Evolutionary conservation across 1,139 yeast species (phyloP).

Genomic region (Pichia inconspicua): DNA sequence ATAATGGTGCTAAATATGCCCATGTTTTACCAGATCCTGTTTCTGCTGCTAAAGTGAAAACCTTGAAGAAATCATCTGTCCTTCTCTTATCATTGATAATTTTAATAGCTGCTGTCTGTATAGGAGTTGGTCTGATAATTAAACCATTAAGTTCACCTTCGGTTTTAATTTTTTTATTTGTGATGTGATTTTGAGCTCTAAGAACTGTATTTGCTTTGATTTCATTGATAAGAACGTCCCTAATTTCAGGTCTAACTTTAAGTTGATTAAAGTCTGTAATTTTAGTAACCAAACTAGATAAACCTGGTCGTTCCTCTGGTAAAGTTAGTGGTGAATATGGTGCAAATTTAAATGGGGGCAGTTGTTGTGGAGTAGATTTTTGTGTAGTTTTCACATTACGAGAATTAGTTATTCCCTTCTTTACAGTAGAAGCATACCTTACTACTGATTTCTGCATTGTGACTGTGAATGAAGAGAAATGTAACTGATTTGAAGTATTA

Average conservation of each 20-base stretch:
- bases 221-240: slow-evolving; percentile 55
- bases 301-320: slow-evolving; percentile 26
- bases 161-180: slow-evolving; percentile 36
- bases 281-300: slow-evolving; percentile 34
- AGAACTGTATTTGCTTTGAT: slow-evolving; percentile 43
- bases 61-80: slow-evolving; percentile 37
- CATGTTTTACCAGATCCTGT: slow-evolving; percentile 96
- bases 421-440: not conserved
- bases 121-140: slow-evolving; percentile 49
- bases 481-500: too few species aligned
- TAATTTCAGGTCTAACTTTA: slow-evolving; percentile 57
- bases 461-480: not conserved
- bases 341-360: slow-evolving; percentile 29
- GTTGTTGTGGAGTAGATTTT: not conserved
- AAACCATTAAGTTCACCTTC: slow-evolving; percentile 28
- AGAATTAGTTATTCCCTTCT: not conserved
- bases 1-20: slow-evolving; percentile 73
- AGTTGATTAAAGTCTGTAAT: slow-evolving; percentile 58
- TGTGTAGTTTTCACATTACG: not conserved
- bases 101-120: slow-evolving; percentile 53
- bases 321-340: slow-evolving; percentile 25
- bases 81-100: slow-evolving; percentile 33
- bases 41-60: slow-evolving; percentile 85
- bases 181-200: slow-evolving; percentile 30
- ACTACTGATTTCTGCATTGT: not conserved